phyloP scores from a whole-genome alignment of 495 filamentous ascomycete genomes.

The Elasticomyces elasticus region DNA sequence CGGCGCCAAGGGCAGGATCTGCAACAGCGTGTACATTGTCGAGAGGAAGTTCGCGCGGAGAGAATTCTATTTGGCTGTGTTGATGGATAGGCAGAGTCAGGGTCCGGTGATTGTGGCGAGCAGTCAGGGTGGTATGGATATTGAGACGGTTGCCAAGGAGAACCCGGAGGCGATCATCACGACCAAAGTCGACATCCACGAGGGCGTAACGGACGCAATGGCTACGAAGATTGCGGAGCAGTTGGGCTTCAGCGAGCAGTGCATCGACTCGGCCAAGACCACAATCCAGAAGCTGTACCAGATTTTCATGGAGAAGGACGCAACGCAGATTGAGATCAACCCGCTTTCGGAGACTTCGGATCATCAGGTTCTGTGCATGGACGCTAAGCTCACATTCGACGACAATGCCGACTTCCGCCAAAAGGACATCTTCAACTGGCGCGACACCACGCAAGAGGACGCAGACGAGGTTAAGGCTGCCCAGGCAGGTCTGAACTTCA shows the following conservation, averaged over 20 bases:
- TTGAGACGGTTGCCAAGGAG: constrained; percentile 96
- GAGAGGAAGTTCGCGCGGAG: constrained; percentile 98
- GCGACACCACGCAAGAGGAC: constrained; percentile 92
- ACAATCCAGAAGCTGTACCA: constrained; percentile 98
- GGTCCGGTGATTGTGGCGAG: constrained; percentile 92
- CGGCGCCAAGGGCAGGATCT: constrained; percentile 78
- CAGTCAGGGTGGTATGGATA: constrained; percentile 98
- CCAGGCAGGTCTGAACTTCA: constrained; percentile 92
- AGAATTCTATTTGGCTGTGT: constrained; percentile 95
- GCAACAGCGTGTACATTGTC: constrained; percentile 94
- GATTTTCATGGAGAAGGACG: constrained; percentile 95
- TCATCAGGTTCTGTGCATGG: constrained; percentile 96
- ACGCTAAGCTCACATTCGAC: constrained; percentile 95
- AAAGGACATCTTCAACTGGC: constrained; percentile 87
- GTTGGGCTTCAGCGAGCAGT: constrained; percentile 93
- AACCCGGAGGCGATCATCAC: constrained; percentile 90
- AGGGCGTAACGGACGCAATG: constrained; percentile 89
- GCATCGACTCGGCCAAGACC: constrained; percentile 83
- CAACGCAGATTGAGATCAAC: constrained; percentile 99
- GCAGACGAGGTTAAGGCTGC: constrained; percentile 94
- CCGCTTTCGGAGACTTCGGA: constrained; percentile 93
- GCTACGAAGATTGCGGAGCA: constrained; percentile 81
- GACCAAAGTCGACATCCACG: constrained; percentile 85
- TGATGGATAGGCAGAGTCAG: constrained; percentile 93
- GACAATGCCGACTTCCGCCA: constrained; percentile 98